A percentile compares a stretch with the other conserved stretches of the same genome.
These are phyloP conservation scores for Tylopilus vinaceipallidus DNA, from an alignment of 768 basidiomycete genomes.

Conservation along the genomic window DNA sequence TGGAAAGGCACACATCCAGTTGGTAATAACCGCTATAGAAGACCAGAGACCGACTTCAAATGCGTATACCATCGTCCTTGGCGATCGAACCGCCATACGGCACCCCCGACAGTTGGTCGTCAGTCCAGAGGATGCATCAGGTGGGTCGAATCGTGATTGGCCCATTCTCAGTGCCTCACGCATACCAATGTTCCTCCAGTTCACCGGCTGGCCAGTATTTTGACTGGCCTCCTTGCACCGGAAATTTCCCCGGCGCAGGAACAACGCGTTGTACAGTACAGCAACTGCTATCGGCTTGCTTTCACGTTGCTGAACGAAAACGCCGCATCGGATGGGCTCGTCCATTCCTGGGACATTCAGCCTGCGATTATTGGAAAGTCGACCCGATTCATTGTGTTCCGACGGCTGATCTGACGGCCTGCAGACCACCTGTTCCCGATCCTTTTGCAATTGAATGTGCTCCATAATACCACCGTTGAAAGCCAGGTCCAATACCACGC, in stretches of 20 bases:
- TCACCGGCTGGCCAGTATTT: slow-evolving; percentile 38
- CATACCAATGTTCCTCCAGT: slow-evolving; percentile 24
- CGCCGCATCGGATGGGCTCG: slow-evolving; percentile 57
- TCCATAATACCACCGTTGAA: slow-evolving; percentile 93
- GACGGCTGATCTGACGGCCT: slow-evolving; percentile 12
- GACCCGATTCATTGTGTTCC: slow-evolving; percentile 10
- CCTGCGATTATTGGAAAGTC: slow-evolving; percentile 60
- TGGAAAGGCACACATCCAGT: neutral
- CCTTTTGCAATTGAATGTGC: slow-evolving; percentile 50
- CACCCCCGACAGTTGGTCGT: slow-evolving; percentile 21
- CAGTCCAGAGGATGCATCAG: slow-evolving; percentile 25
- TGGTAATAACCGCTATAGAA: slow-evolving; percentile 14
- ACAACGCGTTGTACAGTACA: slow-evolving; percentile 66
- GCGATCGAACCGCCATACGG: slow-evolving; percentile 23
- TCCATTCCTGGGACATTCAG: slow-evolving; percentile 72
- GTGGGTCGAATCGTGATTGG: slow-evolving; percentile 19
- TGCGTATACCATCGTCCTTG: slow-evolving; percentile 25
- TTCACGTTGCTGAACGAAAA: slow-evolving; percentile 95
- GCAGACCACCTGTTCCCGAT: slow-evolving; percentile 72
- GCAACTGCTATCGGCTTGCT: slow-evolving; percentile 80
- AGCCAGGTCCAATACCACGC: slow-evolving; percentile 93
- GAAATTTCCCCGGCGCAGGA: slow-evolving; percentile 47
- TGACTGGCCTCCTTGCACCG: slow-evolving; percentile 41
- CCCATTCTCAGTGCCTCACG: slow-evolving; percentile 10
- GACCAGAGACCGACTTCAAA: slow-evolving; percentile 6